Conservation (phyloP, 2,329 filamentous ascomycete species). For the Hymenoscyphus fraxineus region DNA sequence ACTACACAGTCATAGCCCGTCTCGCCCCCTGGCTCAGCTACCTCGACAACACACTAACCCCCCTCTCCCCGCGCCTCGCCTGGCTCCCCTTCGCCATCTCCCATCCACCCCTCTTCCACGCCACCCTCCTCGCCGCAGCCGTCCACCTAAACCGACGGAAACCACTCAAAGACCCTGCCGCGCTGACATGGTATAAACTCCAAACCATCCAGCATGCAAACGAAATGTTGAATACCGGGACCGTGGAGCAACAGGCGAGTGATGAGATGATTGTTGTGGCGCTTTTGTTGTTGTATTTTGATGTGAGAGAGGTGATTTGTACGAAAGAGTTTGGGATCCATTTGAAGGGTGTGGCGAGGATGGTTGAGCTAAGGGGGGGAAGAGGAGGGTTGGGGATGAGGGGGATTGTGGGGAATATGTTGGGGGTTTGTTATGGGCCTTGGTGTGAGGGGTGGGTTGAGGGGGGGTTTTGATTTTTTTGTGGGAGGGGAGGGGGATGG, state of each 20-base stretch:
- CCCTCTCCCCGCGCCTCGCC: neutral
- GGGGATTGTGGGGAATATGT: conserved; percentile 7
- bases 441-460: conserved; percentile 6
- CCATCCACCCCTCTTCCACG: conserved; percentile 1
- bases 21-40: conserved; percentile 9
- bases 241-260: neutral
- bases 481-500: neutral
- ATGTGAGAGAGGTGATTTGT: neutral
- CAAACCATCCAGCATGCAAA: conserved; percentile 5
- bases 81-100: conserved; percentile 10
- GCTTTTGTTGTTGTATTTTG: conserved; percentile 8
- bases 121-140: conserved; percentile 4
- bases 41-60: conserved; percentile 7
- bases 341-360: conserved; percentile 10
- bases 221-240: neutral
- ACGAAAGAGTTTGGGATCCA: conserved; percentile 1
- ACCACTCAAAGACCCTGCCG: neutral
- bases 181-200: conserved; percentile 1
- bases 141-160: conserved; percentile 5
- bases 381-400: conserved; percentile 2
- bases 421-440: conserved; percentile 5
- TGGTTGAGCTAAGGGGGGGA: conserved; percentile 7
- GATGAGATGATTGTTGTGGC: conserved; percentile 13
- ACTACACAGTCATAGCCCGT: conserved; percentile 2
- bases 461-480: neutral